phyloP scores from a whole-genome alignment of 2,329 filamentous ascomycete genomes.

The Clarireedia monteithiana region DNA sequence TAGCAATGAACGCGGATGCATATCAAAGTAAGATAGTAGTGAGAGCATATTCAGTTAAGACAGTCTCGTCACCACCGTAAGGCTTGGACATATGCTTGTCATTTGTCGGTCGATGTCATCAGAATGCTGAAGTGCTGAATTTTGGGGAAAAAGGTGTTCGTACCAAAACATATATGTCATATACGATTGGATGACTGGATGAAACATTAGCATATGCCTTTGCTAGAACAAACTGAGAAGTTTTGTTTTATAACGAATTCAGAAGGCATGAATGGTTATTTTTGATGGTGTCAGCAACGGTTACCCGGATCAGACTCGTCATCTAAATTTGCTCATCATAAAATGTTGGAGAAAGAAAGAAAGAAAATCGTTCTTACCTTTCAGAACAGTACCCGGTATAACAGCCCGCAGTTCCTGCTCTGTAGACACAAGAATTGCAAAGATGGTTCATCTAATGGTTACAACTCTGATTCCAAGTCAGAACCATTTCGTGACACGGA shows the following conservation, averaged over 20 bases:
- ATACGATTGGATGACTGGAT: background rate
- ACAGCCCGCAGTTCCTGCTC: background rate
- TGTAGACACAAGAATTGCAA: too few species aligned
- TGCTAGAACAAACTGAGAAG: slow-evolving; percentile 26
- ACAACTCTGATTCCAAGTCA: slow-evolving; percentile 1
- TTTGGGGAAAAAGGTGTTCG: slow-evolving; percentile 10
- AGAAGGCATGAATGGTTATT: slow-evolving; percentile 68
- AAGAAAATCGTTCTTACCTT: slow-evolving; percentile 14
- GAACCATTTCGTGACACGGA: background rate
- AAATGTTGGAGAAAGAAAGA: slow-evolving; percentile 12
- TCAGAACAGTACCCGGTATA: background rate
- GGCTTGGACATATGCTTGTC: slow-evolving; percentile 99
- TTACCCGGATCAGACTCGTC: slow-evolving; percentile 73
- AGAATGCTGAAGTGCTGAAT: slow-evolving; percentile 38
- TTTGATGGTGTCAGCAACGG: slow-evolving; percentile 60
- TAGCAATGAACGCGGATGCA: slow-evolving; percentile 9
- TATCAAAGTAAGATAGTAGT: slow-evolving; percentile 2
- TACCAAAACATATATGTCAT: background rate
- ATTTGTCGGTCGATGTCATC: slow-evolving; percentile 77
- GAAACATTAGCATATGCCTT: slow-evolving; percentile 6
- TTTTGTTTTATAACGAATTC: slow-evolving; percentile 13
- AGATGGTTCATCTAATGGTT: too few species aligned
- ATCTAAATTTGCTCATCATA: slow-evolving; percentile 53
- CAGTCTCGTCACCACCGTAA: slow-evolving; percentile 45
- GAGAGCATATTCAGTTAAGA: slow-evolving; percentile 39